A percentile compares a stretch with the other conserved stretches of the same genome.
Conservation (phyloP, 2,329 filamentous ascomycete genomes). For the Pseudopithomyces maydicus region DNA sequence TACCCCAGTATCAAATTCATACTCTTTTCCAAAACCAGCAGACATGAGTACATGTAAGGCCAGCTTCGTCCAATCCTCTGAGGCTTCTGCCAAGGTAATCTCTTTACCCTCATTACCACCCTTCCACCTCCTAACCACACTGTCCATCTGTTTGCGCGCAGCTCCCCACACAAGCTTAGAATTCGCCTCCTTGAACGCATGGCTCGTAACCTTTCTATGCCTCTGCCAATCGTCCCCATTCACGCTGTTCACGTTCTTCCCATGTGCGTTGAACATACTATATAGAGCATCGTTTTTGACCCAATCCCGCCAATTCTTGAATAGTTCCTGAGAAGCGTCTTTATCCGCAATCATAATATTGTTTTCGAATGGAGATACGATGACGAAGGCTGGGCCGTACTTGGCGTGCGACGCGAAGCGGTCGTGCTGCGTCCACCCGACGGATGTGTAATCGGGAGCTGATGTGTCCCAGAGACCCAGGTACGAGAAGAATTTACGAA, state of each 20-base stretch:
- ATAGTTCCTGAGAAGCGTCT: neutral
- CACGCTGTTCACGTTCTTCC: neutral
- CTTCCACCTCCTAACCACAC: neutral
- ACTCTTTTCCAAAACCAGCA: neutral
- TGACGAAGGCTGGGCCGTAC: neutral
- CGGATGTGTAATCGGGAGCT: neutral
- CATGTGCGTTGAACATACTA: neutral
- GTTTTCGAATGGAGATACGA: neutral
- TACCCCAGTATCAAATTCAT: neutral
- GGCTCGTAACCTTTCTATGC: neutral
- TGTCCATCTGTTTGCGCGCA: neutral
- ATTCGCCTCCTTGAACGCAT: neutral
- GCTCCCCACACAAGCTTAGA: neutral
- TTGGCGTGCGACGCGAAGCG: neutral
- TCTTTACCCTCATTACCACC: neutral
- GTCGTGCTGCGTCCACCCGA: neutral
- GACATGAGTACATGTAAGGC: constrained; percentile 1
- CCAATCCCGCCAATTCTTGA: neutral
- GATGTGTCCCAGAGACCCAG: neutral
- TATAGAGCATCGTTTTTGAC: neutral
- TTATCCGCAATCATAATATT: neutral
- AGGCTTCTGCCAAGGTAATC: neutral
- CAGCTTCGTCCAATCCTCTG: neutral
- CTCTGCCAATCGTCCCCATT: neutral
- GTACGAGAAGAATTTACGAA: neutral